Evolutionary conservation across 306 rosid genomes (phyloP), one percentile per base, ranked within the genome.

Genomic region (Geum urbanum): DNA sequence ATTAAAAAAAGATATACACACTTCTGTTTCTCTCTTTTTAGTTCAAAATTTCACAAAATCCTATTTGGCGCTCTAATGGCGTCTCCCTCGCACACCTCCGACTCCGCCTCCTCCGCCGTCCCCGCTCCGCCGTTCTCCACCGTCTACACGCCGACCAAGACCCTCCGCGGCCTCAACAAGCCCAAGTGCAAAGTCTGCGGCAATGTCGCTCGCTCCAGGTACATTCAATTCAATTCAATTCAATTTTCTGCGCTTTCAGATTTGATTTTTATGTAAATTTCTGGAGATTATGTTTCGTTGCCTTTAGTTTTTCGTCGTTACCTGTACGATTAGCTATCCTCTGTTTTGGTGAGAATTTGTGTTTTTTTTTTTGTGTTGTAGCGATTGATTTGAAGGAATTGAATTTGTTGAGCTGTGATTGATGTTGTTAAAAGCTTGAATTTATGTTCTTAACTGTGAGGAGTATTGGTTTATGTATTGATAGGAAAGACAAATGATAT

Each of bases 201-300:
- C 80, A 94, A 94, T 82, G 99, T 90, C 63, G 97, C 99, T 83
- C 99, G 99, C 72, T 94, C 97, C 71, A 84, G 99, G 96, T 87
- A 40, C 15, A 14, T 51, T 18, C 58, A 13, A 12, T 32, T 48
- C 40, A 32, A 14, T 51, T 18, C 58, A 13, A 12, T 32, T 48
- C 40, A 32, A 32, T 54, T 1, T 0, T 56, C 11, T 53, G 4
- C 3, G 7, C 41, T 27, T 75, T 47, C 51, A 61, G 37, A n/a
- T 46, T 27, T 63, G 50, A 13, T 35, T 61, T 44, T 0, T 9
- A n/a, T n/a, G 35, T 71, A 48, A 8, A 7, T 50, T 62, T 70
- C 52, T 47, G 24, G 9, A 5, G n/a, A 59, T 24, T 24, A 24
- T 24, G 44, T 47, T 71, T 16, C 50, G 48, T 70, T 45, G 11